Conservation (phyloP, 495 filamentous ascomycete genomes). For the Pyrenula aspistea region DNA sequence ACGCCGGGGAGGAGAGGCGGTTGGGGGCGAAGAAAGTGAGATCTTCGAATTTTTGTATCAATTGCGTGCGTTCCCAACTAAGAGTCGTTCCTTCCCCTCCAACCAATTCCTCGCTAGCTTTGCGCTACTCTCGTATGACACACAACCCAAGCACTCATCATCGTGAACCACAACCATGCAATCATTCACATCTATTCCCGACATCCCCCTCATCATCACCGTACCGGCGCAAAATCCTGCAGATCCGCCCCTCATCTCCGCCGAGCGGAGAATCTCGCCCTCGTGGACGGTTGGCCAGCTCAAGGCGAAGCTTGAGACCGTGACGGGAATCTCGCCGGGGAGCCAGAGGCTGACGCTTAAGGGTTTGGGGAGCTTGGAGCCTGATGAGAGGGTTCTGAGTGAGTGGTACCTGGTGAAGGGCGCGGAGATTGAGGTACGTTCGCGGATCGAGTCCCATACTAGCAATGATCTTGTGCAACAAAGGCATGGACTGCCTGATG, state of each 20-base stretch:
- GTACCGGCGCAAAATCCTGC: conserved; percentile 58
- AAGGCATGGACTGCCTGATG: neutral
- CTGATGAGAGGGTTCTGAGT: conserved; percentile 20
- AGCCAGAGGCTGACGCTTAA: conserved; percentile 54
- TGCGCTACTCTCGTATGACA: neutral
- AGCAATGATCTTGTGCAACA: neutral
- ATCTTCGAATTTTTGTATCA: no score
- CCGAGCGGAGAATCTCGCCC: conserved; percentile 82
- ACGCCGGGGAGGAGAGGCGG: no score
- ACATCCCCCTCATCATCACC: conserved; percentile 75
- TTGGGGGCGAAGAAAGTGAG: no score
- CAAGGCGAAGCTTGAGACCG: conserved; percentile 80
- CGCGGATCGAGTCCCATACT: neutral
- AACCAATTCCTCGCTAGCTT: no score
- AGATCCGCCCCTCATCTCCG: conserved; percentile 58
- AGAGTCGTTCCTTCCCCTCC: no score
- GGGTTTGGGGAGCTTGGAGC: conserved; percentile 20
- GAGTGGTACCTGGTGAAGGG: conserved; percentile 27
- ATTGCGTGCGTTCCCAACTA: no score
- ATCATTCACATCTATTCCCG: conserved; percentile 49
- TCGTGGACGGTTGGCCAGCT: conserved; percentile 83
- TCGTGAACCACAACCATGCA: conserved; percentile 18
- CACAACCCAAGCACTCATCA: no score
- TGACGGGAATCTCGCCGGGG: conserved; percentile 81
- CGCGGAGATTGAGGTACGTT: conserved; percentile 29